These are phyloP conservation scores for Boletus fagicola DNA, from an alignment of 768 basidiomycete species.

Conservation along the genomic window DNA sequence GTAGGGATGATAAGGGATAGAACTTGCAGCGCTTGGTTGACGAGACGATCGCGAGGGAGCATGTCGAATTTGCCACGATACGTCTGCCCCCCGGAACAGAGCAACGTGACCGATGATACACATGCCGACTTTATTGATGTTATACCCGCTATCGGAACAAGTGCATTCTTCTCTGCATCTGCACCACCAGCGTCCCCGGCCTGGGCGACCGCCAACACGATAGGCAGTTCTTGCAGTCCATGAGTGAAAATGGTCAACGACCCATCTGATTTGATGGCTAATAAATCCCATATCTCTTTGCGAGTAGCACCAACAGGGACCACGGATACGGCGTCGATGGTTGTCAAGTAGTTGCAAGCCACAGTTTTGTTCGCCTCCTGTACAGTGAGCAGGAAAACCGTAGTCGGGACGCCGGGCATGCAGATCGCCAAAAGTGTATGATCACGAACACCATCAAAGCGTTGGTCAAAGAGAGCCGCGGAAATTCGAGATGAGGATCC, in stretches of 20 bases:
- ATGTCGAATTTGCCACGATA: slow-evolving; percentile 53
- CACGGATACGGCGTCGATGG: slow-evolving; percentile 49
- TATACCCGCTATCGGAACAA: slow-evolving; percentile 33
- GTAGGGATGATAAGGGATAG: slow-evolving; percentile 61
- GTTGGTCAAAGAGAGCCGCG: slow-evolving; percentile 61
- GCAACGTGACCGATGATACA: slow-evolving; percentile 50
- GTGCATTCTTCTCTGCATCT: not conserved
- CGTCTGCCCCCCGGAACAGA: slow-evolving; percentile 50
- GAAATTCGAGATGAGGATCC: slow-evolving; percentile 37
- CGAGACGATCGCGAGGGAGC: slow-evolving; percentile 53
- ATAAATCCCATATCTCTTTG: slow-evolving; percentile 60
- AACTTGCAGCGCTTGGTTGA: slow-evolving; percentile 56
- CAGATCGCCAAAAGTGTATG: slow-evolving; percentile 57
- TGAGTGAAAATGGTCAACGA: slow-evolving; percentile 60
- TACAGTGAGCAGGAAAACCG: slow-evolving; percentile 50
- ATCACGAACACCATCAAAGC: slow-evolving; percentile 53
- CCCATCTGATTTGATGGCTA: slow-evolving; percentile 60
- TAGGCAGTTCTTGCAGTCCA: slow-evolving; percentile 46
- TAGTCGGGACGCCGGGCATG: slow-evolving; percentile 44
- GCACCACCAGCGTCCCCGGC: slow-evolving; percentile 2
- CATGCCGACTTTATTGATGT: slow-evolving; percentile 47
- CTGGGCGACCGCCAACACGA: slow-evolving; percentile 30
- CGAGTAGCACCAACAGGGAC: slow-evolving; percentile 64
- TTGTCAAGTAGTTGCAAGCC: slow-evolving; percentile 38
- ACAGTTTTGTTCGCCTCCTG: slow-evolving; percentile 41